Percentiles rank a stretch among this genome's conserved stretches.
Conservation (phyloP, 495 filamentous ascomycete species). For the Hypoxylon perforatum region DNA sequence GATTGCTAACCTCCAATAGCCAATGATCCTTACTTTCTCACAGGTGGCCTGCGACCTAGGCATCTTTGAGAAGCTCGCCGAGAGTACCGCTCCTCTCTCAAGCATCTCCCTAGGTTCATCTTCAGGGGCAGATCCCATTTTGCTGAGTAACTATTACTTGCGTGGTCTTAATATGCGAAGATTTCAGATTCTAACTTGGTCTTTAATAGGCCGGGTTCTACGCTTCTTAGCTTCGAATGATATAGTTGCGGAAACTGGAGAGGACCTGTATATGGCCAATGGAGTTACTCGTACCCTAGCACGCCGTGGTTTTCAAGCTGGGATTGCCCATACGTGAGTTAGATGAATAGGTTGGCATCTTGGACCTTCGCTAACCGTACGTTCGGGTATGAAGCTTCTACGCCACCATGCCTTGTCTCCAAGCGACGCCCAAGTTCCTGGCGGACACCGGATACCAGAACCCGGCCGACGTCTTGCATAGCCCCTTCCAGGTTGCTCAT, state of each 20-base stretch:
- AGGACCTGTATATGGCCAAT: slow-evolving; percentile 50
- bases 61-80: slow-evolving; percentile 46
- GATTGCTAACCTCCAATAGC: slow-evolving; percentile 1
- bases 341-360: neutral
- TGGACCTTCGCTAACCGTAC: neutral
- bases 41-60: slow-evolving; percentile 49
- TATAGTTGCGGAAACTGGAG: slow-evolving; percentile 50
- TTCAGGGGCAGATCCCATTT: slow-evolving; percentile 40
- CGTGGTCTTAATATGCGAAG: neutral
- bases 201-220: slow-evolving; percentile 58
- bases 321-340: slow-evolving; percentile 40
- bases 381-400: slow-evolving; percentile 46
- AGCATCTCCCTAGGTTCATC: slow-evolving; percentile 41
- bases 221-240: slow-evolving; percentile 56
- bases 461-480: slow-evolving; percentile 48
- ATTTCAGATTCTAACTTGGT: neutral
- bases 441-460: slow-evolving; percentile 53
- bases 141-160: slow-evolving; percentile 42
- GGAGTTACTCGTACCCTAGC: slow-evolving; percentile 49
- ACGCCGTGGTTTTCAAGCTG: slow-evolving; percentile 42
- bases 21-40: slow-evolving; percentile 21
- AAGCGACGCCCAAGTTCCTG: slow-evolving; percentile 54
- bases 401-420: slow-evolving; percentile 39
- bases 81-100: slow-evolving; percentile 35
- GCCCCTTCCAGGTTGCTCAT: slow-evolving; percentile 54